Base-by-base conservation (phyloP, 2,329 filamentous ascomycete species). In the Aspergillus alliaceus region DNA sequence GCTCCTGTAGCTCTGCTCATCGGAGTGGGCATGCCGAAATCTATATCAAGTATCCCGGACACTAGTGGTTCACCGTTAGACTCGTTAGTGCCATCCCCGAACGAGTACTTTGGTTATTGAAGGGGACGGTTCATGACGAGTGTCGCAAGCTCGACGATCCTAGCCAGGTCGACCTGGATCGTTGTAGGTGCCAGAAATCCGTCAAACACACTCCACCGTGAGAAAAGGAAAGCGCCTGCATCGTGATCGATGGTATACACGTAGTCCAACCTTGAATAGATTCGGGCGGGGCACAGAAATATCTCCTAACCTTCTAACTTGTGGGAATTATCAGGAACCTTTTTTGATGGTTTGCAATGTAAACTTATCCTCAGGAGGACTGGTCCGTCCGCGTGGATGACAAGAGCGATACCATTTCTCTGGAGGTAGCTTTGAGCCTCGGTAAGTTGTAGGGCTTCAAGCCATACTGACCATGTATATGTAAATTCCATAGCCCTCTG, bases 1-100 rank as follows among this genome's bases (percentile, higher is more conserved):
- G 59, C 39, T 58, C 64, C 53, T 71, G 67, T 15, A 69, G 54
- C 59, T 68, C 67, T n/a, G 37, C 67, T 70, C 56, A 69, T 56
- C 11, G 62, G 39, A 18, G 64, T 64, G 14, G 67, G 66, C 0
- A 50, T 31, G 7, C 51, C 64, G 54, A 63, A 52, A 14, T 61
- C 32, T 9, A 67, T 61, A 51, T 57, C 40, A 56, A 66, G 52
- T 15, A 40, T 49, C 22, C 53, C 59, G 52, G 32, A 58, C 6
- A 42, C 35, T 11, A 37, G 24, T 22, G 29, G 12, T 31, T 32
- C 24, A 35, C 14, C 37, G 14, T 6, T n/a, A 5, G 6, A 3
- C 15, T 32, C n/a, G 15, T 8, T 20, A 6, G 27, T 6, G 32
- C 3, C 34, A 4, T 40, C 31, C 20, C 20, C 3, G 1, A 32